Percentiles rank a stretch among this genome's conserved stretches.
These are phyloP conservation scores for Epichloe scottii DNA, from an alignment of 2,329 filamentous ascomycete species.

Conservation along the genomic window DNA sequence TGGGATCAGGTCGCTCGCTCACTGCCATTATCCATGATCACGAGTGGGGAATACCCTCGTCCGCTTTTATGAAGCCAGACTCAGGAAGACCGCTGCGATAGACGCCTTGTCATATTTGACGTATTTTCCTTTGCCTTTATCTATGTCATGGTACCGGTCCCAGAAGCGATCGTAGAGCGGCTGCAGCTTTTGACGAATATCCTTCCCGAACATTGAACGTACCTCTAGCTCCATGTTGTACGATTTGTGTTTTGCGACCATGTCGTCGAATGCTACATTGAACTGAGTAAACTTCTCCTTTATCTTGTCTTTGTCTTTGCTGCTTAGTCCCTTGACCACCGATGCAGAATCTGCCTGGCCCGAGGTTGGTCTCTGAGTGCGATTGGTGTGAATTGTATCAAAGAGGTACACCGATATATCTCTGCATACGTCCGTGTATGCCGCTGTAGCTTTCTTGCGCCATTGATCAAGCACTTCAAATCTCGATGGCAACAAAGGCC, in stretches of 20 bases:
- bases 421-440: slow-evolving; percentile 80
- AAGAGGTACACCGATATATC: slow-evolving; percentile 76
- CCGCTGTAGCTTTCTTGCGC: slow-evolving; percentile 72
- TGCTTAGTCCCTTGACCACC: slow-evolving; percentile 70
- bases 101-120: slow-evolving; percentile 89
- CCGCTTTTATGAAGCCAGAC: slow-evolving; percentile 26
- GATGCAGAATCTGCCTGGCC: slow-evolving; percentile 66
- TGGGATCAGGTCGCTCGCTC: too few relatives aligned
- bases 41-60: too few relatives aligned
- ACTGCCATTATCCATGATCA: too few relatives aligned
- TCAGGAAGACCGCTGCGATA: slow-evolving; percentile 54
- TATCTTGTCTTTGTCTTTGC: slow-evolving; percentile 90
- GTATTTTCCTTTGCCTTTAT: slow-evolving; percentile 96
- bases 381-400: slow-evolving; percentile 85
- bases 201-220: slow-evolving; percentile 62
- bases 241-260: slow-evolving; percentile 69
- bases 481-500: slow-evolving; percentile 54
- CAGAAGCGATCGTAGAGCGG: slow-evolving; percentile 91
- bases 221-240: slow-evolving; percentile 90
- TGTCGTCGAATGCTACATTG: slow-evolving; percentile 80
- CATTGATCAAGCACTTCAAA: slow-evolving; percentile 62
- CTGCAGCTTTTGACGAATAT: slow-evolving; percentile 85
- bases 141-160: slow-evolving; percentile 93
- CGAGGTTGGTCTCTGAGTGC: slow-evolving; percentile 57
- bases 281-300: slow-evolving; percentile 93